These are phyloP conservation scores for Eucalyptus sp. DNA, from an alignment of 345 rosid genomes.

Conservation along the genomic window DNA sequence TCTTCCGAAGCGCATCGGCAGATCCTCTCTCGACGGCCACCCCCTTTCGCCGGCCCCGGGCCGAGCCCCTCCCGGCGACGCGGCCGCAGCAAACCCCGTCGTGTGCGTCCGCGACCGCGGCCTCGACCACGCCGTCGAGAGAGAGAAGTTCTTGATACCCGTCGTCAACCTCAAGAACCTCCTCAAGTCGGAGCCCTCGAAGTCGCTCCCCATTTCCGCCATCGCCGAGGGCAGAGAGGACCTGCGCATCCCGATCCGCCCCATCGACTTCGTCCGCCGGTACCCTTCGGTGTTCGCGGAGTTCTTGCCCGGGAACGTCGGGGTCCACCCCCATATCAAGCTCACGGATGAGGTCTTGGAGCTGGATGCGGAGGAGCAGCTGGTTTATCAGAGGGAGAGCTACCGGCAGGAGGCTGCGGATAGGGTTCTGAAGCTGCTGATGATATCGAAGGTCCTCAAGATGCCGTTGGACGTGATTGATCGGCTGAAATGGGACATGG, in stretches of 20 bases:
- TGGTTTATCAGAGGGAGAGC: constrained; percentile 64
- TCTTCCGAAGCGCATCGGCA: not conserved
- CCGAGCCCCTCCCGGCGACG: not conserved
- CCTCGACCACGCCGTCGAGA: constrained; percentile 88
- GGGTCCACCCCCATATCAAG: constrained; percentile 68
- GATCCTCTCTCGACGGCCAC: not conserved
- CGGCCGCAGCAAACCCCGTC: not conserved
- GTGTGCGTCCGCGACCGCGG: constrained; percentile 76
- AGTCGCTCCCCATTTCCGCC: constrained; percentile 66
- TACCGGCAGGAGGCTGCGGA: constrained; percentile 52
- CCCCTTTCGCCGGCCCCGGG: not conserved
- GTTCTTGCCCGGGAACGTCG: constrained; percentile 62
- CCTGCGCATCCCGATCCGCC: constrained; percentile 62
- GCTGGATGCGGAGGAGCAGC: constrained; percentile 72
- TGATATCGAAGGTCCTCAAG: constrained; percentile 50
- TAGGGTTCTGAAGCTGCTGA: constrained; percentile 63
- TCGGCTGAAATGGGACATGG: constrained; percentile 68
- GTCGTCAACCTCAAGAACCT: constrained; percentile 61
- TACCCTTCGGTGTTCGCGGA: constrained; percentile 74
- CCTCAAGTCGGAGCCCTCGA: constrained; percentile 73
- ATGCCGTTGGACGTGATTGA: constrained; percentile 52
- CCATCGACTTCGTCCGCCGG: constrained; percentile 77
- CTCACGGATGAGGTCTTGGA: constrained; percentile 68
- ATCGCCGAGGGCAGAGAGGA: constrained; percentile 38
- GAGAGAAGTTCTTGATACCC: constrained; percentile 70